Base-by-base conservation (phyloP, 257 asterid genomes). In the Fraxinus americana region DNA sequence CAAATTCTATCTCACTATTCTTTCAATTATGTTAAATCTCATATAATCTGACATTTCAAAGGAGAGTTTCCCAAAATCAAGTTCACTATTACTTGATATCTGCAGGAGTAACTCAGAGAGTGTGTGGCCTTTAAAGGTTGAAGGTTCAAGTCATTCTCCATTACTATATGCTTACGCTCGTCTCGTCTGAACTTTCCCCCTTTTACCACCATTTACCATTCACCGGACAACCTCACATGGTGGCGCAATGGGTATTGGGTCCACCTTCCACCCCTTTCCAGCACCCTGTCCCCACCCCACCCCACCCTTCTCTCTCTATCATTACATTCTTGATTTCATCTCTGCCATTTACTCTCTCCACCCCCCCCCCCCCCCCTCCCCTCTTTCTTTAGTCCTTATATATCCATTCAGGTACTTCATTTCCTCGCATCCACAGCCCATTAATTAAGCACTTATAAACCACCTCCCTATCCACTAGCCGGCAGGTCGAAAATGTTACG, bases 111-210 rank as follows among this genome's bases (percentile, higher is more conserved):
- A 97, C 97, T 93, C 98, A 97, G 96, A 93, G 96, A 92, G 96
- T 97, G 97, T 91, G 97, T 92, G 98, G 99, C 97, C 91, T 94
- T 92, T 93, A 93, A 93, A 96, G 97, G 98, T 92, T 92, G 92
- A 93, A 92, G 96, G 97, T 91, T 87, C 88, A 75, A 87, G 75
- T 89, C 91, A 86, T 87, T 84, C 91, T 82, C 85, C 85, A 81
- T 41, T 50, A 50, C 4, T 4, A 50, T 50, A 3, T 50, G 10
- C 2, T 14, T 50, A 3, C 2, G 59, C 21, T n/a, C 4, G 23
- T 7, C 19, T n/a, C 8, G 21, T 6, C 19, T 50, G 59, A 52
- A 52, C 21, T 52, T 4, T 19, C 63, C 21, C 7, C 21, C 6
- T 0, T 19, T 52, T 52, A 52, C 63, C 21, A 52, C 23, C 63